Evolutionary conservation across 2,329 filamentous ascomycete genomes (phyloP), one percentile per base, ranked within the genome.

Genomic region (Thelonectria rubi): DNA sequence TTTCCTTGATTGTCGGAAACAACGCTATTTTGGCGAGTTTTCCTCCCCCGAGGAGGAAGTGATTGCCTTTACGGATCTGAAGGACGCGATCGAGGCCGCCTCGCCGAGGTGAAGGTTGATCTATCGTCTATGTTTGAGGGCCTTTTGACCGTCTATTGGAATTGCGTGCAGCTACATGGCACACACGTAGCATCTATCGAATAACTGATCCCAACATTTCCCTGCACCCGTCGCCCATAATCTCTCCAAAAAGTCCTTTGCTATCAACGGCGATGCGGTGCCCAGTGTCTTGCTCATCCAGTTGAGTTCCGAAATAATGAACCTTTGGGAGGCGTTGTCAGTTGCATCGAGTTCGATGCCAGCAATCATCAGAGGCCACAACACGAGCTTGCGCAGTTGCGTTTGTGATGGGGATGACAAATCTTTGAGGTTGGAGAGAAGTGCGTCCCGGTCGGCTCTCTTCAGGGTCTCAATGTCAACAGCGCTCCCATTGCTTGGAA

Each of bases 321-420:
- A 71, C 4, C 24, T 21, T 15, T 67, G 59, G 24, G 65, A 64
- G 3, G 46, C 55, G 0, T 50, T 12, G 7, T 65, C 60, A 2
- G 58, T 58, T 8, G 60, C 47, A 1, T 61, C 55, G 1, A 68
- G 51, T 50, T 67, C 63, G 6, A 73, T 61, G 1, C 71, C 72
- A 0, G 65, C 67, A 9, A 74, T 70, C 0, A 72, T 49, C 7
- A 73, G 58, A 43, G 71, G 67, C 72, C 72, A 74, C 1, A 69
- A 43, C n/a, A 68, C 55, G 7, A 69, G 46, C 39, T 66, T 68
- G 15, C 63, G 58, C 9, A 72, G 55, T 8, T 63, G 58, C 5
- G 21, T 24, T 5, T 55, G 48, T 6, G 55, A 26, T 14, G 47
- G 32, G 4, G 26, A 48, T 3, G 55, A 42, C 3, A 67, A 39